Base-by-base conservation (phyloP, 2,329 filamentous ascomycete species). In the Trichophyton verrucosum region DNA sequence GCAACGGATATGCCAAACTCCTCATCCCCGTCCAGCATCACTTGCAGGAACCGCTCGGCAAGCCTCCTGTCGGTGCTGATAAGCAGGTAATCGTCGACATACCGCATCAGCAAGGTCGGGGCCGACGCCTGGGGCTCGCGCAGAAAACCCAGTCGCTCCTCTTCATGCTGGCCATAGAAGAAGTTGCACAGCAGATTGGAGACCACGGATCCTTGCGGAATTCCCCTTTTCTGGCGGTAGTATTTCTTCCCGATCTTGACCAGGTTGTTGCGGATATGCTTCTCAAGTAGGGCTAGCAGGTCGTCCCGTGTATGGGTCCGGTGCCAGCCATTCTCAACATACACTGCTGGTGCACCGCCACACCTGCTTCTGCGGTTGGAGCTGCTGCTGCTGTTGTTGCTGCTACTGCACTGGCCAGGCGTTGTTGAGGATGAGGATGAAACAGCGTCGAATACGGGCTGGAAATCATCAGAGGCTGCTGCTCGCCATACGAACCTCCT, bases 21-120 rank as follows among this genome's bases (percentile, higher is more conserved):
- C 0, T 86, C 82, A 40, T 94, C 73, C 1, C 91, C 92, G 0
- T 75, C 73, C 67, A 95, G 86, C 91, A 99, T 96, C 15, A 82
- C 80, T 61, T 85, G 76, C 20, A 96, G 78, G 69, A 99, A 97
- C 1, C 75, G 77, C 61, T 78, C 78, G 0, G 90, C 92, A 67
- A 91, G 84, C 6, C 72, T 65, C 59, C 75, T 77, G 57, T 89
- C 80, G 0, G 85, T 84, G 0, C 88, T 96, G 68, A 99, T 86
- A 53, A 99, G 82, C 3, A 97, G 78, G 67, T 97, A 99, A 68
- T 99, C 94, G 67, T 99, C 94, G 47, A 95, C 89, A 8, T 96
- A 80, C 15, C 94, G 82, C 59, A 97, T 73, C 6, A 99, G 77
- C 2, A 96, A 73, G n/a, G 72, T 59, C 27, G 15, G 27, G 27